Evolutionary conservation across 2,329 filamentous ascomycete species (phyloP).

Genomic region (Ophiostoma himal-ulmi): DNA sequence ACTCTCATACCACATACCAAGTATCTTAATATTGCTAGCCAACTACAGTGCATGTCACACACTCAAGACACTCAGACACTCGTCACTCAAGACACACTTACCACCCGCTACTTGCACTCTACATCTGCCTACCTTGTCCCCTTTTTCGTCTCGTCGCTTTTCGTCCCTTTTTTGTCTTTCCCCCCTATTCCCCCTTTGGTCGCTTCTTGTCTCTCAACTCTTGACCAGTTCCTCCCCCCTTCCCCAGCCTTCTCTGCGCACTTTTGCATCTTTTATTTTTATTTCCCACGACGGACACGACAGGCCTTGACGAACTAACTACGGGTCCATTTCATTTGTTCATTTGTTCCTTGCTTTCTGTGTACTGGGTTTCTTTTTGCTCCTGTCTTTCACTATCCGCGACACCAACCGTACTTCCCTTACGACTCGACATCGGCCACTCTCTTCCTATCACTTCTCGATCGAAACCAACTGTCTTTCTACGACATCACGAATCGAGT

Average conservation of each 20-base stretch:
- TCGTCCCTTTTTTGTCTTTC: conserved; percentile 9
- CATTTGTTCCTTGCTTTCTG: conserved; percentile 5
- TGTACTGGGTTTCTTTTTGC: neutral
- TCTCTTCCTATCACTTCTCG: neutral
- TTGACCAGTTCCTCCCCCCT: neutral
- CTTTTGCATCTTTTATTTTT: conserved; percentile 10
- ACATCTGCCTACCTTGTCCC: conserved; percentile 8
- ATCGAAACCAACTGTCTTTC: neutral
- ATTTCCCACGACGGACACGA: conserved; percentile 14
- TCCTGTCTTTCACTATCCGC: neutral
- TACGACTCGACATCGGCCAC: neutral
- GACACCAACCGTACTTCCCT: neutral
- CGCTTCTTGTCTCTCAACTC: neutral
- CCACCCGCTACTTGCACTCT: neutral
- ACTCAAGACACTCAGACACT: neutral
- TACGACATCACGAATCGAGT: neutral
- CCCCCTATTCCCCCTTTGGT: conserved; percentile 21
- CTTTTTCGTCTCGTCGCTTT: conserved; percentile 17
- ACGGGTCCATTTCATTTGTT: conserved; percentile 12
- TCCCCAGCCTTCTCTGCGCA: conserved; percentile 19
- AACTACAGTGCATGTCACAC: neutral
- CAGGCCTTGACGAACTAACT: conserved; percentile 7
- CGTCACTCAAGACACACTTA: neutral
- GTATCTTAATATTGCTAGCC: neutral
- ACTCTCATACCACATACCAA: neutral